Evolutionary conservation across 495 filamentous ascomycete species (phyloP), one percentile per base, ranked within the genome.

Genomic region (Podospora sp.): DNA sequence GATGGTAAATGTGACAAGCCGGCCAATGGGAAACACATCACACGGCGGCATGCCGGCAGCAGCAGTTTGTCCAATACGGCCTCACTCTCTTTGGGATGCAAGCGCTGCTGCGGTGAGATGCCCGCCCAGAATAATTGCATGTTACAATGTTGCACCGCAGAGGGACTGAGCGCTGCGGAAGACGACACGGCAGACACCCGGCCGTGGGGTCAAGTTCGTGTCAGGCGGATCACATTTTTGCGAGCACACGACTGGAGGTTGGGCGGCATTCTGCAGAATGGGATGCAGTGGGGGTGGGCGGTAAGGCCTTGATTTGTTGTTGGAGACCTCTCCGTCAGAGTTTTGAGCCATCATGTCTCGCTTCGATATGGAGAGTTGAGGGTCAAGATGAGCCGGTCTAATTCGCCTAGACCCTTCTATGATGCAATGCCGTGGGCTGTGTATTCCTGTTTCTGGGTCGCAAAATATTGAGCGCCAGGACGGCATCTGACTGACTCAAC

Each of bases 151-250:
- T 16, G 53, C 53, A 25, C 11, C 20, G 24, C 6, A 24, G 20
- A 57, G 53, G 20, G 53, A 57, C 53, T 26, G 53, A 27, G 21
- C 53, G 53, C 26, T 21, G 53, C 16, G 52, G 53, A 57, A 57
- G 53, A 24, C 26, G 53, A 57, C 12, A 21, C 53, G 53, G 53
- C 53, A 57, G 53, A 57, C 7, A 57, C 1, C 22, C 12, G n/a
- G 21, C 9, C 22, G 18, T 56, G 25, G 53, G 53, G 53, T 57
- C 53, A 25, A 12, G 53, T 16, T 26, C 18, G 53, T 18, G 11
- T 57, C 6, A 57, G 53, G 6, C 14, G 18, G 1, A n/a, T n/a
- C n/a, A n/a, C n/a, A n/a, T n/a, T 25, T n/a, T 22, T 55, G 20
- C n/a, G 22, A 20, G 51, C 51, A 55, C 20, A 11, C 40, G 40